Conservation (phyloP, 148 eudicot genomes). For the Dianthus caryophyllus region DNA sequence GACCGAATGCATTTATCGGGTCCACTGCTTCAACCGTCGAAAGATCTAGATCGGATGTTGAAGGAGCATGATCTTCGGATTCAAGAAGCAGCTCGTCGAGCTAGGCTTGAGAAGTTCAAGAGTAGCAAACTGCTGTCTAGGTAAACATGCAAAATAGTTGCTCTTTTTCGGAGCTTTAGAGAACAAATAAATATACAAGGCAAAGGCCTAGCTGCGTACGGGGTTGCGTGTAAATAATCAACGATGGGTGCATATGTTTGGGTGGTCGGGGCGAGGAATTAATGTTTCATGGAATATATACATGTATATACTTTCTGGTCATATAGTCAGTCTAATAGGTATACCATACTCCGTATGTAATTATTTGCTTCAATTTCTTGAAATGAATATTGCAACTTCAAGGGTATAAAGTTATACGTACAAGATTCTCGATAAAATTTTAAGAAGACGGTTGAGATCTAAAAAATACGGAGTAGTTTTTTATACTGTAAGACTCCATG, state of each 20-base stretch:
- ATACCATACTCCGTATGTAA: too few relatives aligned
- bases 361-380: conserved; percentile 4
- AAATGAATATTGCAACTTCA: too few relatives aligned
- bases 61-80: conserved; percentile 73
- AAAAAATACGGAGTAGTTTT: too few relatives aligned
- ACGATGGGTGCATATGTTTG: not conserved
- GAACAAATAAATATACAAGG: not conserved
- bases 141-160: conserved; percentile 14
- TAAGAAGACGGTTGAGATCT: too few relatives aligned
- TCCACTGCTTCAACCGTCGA: conserved; percentile 56
- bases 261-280: not conserved
- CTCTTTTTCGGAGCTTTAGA: not conserved
- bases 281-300: not conserved
- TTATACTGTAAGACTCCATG: too few relatives aligned
- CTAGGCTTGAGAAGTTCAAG: conserved; percentile 58
- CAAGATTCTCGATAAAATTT: too few relatives aligned
- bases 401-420: too few relatives aligned
- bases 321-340: conserved; percentile 3
- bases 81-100: conserved; percentile 76
- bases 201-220: not conserved
- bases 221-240: conserved; percentile 27
- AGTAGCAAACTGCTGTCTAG: conserved; percentile 33
- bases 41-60: conserved; percentile 68
- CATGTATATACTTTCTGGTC: conserved; percentile 15
- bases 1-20: conserved; percentile 70